These are phyloP conservation scores for Didymella pomorum DNA, from an alignment of 2,329 filamentous ascomycete species.

Conservation along the genomic window DNA sequence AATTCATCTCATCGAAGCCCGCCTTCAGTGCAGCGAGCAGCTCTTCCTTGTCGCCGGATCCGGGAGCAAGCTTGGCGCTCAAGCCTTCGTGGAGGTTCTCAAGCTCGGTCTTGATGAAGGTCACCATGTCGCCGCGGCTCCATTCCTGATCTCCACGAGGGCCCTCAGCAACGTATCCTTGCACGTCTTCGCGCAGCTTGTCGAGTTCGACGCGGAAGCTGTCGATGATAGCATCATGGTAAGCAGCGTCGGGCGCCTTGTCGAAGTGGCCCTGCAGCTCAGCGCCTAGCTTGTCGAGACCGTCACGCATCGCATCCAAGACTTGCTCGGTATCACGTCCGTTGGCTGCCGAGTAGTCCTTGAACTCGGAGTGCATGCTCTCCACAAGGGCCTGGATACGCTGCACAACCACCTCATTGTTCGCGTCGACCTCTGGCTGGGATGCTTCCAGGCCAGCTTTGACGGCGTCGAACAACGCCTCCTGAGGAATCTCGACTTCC, in stretches of 20 bases:
- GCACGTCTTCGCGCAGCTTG: constrained; percentile 67
- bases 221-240: constrained; percentile 81
- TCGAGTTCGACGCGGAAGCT: constrained; percentile 71
- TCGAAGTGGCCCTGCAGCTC: constrained; percentile 86
- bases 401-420: constrained; percentile 67
- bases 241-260: constrained; percentile 70
- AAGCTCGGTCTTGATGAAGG: constrained; percentile 65
- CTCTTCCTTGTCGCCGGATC: constrained; percentile 47
- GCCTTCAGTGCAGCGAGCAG: constrained; percentile 51
- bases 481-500: constrained; percentile 57
- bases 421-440: constrained; percentile 59
- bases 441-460: constrained; percentile 64
- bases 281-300: constrained; percentile 78
- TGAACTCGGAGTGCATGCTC: constrained; percentile 71
- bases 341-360: constrained; percentile 80
- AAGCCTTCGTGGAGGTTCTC: constrained; percentile 68
- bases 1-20: constrained; percentile 53
- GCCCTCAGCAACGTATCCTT: constrained; percentile 58
- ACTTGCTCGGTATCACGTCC: constrained; percentile 88
- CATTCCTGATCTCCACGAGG: constrained; percentile 53
- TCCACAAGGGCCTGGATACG: constrained; percentile 67
- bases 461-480: constrained; percentile 66
- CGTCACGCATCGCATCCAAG: constrained; percentile 85
- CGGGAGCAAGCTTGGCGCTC: constrained; percentile 54
- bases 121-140: constrained; percentile 56